Evolutionary conservation across 139 green algal species (phyloP).

Genomic region (Chlamydomonas sp.): DNA sequence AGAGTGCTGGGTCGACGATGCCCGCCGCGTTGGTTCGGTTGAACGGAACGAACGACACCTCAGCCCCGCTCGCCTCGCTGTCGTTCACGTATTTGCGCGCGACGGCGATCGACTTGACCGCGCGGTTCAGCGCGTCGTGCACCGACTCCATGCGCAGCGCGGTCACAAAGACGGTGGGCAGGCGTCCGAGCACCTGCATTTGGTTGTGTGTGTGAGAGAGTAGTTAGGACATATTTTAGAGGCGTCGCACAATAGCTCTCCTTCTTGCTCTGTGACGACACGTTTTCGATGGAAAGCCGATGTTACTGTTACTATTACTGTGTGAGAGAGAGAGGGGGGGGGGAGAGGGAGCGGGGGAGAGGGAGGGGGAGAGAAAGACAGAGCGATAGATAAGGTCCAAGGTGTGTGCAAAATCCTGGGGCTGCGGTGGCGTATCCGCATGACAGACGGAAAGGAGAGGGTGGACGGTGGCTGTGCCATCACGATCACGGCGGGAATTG

Average conservation of each 20-base stretch:
- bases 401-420: background rate
- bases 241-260: no score
- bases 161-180: constrained; percentile 21
- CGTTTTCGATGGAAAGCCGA: no score
- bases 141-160: constrained; percentile 18
- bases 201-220: no score
- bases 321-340: no score
- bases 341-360: background rate
- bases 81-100: constrained; percentile 18
- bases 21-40: constrained; percentile 14
- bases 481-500: no score
- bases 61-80: background rate
- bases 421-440: no score
- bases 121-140: constrained; percentile 16
- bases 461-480: no score
- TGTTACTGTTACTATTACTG: no score
- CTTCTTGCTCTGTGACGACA: no score
- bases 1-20: constrained; percentile 20
- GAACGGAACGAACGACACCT: constrained; percentile 13
- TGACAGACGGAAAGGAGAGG: no score
- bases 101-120: constrained; percentile 19
- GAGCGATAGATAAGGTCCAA: background rate
- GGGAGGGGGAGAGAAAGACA: background rate
- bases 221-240: no score
- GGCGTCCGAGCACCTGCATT: constrained; percentile 28